Percentiles rank a stretch among this genome's conserved stretches.
phyloP scores from a whole-genome alignment of 192 early-diverging fungal species.

The Diversispora eburnea region DNA sequence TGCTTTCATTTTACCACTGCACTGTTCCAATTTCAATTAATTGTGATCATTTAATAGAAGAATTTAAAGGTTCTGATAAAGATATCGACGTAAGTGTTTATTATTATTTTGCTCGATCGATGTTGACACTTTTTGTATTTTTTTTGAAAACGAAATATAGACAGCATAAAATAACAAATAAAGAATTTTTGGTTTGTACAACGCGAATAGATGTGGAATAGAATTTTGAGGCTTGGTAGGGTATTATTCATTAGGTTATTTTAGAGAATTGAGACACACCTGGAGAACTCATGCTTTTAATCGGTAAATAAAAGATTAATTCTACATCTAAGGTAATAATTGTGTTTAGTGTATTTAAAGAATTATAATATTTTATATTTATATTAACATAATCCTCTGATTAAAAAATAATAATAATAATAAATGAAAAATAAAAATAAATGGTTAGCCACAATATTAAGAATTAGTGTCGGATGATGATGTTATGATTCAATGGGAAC shows the following conservation, averaged over 20 bases:
- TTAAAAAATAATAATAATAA: constrained; percentile 50
- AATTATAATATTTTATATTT: not conserved
- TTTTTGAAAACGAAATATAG: not conserved
- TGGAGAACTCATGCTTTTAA: constrained; percentile 96
- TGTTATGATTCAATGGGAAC: constrained; percentile 99
- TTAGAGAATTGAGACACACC: constrained; percentile 99
- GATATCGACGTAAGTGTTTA: constrained; percentile 73
- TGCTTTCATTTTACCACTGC: constrained; percentile 91
- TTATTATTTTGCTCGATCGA: not conserved
- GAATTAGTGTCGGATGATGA: constrained; percentile 98
- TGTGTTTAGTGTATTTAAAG: no score
- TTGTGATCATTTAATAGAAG: constrained; percentile 98
- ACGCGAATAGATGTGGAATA: constrained; percentile 89
- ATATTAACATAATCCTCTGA: not conserved
- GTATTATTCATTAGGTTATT: constrained; percentile 99
- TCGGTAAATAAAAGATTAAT: constrained; percentile 39
- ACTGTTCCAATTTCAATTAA: constrained; percentile 96
- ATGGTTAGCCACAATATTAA: constrained; percentile 92
- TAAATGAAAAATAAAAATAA: no score
- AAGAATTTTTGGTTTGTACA: constrained; percentile 93
- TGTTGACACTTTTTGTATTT: not conserved
- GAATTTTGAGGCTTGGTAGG: constrained; percentile 97
- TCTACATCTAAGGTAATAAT: not conserved
- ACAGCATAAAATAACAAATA: constrained; percentile 61
- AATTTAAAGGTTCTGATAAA: constrained; percentile 75